Evolutionary conservation across 2,329 filamentous ascomycete species (phyloP).

Genomic region (Fusarium pseudoanthophilum): DNA sequence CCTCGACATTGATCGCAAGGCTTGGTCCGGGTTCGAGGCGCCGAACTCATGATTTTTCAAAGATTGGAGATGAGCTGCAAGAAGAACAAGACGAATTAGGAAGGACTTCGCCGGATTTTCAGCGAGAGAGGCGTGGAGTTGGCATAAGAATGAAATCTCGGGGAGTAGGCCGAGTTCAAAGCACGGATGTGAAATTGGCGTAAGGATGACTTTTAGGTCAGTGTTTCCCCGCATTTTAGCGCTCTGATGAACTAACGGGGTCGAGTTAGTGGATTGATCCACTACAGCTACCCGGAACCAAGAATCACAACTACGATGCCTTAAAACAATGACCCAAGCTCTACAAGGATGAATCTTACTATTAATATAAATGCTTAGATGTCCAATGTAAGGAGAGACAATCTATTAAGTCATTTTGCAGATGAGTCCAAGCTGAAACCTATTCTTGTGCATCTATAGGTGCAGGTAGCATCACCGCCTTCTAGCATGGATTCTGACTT

Average conservation of each 20-base stretch:
- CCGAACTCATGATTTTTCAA: neutral
- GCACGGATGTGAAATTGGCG: neutral
- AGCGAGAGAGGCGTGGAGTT: neutral
- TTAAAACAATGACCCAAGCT: neutral
- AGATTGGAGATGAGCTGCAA: fast-evolving
- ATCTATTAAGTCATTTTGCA: no score
- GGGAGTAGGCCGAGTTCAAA: neutral
- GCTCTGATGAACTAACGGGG: neutral
- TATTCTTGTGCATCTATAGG: no score
- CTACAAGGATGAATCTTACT: neutral
- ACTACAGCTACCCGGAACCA: neutral
- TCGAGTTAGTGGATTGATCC: neutral
- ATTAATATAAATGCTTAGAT: fast-evolving
- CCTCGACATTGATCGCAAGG: neutral
- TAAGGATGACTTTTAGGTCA: neutral
- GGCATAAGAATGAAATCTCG: neutral
- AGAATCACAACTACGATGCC: no score
- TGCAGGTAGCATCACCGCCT: no score
- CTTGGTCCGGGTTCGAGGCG: neutral
- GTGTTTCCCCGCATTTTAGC: neutral
- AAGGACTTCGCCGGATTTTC: neutral
- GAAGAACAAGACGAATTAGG: neutral
- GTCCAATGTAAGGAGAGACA: neutral
- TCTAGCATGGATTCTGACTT: no score
- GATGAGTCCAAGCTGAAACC: no score